Evolutionary conservation across 257 asterid species (phyloP).

Genomic region (Orobanche coerulescens): DNA sequence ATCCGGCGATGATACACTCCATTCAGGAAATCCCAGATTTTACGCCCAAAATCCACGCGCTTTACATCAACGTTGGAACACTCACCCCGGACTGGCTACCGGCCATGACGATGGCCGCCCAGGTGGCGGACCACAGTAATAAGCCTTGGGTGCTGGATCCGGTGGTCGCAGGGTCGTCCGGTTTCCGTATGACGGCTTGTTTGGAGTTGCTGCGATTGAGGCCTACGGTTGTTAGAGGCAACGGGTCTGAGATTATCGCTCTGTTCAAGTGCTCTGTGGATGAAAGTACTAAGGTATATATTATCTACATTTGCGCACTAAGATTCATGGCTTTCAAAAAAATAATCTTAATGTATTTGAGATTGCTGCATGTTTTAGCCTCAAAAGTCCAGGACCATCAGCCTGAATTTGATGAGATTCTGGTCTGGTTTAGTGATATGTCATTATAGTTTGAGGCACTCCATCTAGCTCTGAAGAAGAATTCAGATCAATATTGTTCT

Average conservation of each 20-base stretch:
- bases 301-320: no score
- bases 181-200: slow-evolving; percentile 69
- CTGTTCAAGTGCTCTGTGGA: slow-evolving; percentile 56
- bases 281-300: slow-evolving; percentile 46
- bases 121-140: slow-evolving; percentile 37
- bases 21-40: slow-evolving; percentile 67
- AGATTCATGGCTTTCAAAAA: no score
- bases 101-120: slow-evolving; percentile 68
- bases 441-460: no score
- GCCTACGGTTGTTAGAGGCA: slow-evolving; percentile 86
- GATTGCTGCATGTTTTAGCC: neutral
- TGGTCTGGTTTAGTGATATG: no score
- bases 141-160: slow-evolving; percentile 99
- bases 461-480: no score
- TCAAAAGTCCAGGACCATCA: neutral
- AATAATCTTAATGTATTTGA: no score
- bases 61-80: slow-evolving; percentile 80
- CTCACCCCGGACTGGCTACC: slow-evolving; percentile 74
- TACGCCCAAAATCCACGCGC: slow-evolving; percentile 60
- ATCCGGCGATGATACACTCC: slow-evolving; percentile 94
- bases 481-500: no score
- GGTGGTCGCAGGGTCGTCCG: slow-evolving; percentile 78
- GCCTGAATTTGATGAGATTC: no score
- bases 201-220: slow-evolving; percentile 51
- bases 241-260: slow-evolving; percentile 83